Conservation (phyloP, 2,329 filamentous ascomycete species). For the Alternaria burnsii region DNA sequence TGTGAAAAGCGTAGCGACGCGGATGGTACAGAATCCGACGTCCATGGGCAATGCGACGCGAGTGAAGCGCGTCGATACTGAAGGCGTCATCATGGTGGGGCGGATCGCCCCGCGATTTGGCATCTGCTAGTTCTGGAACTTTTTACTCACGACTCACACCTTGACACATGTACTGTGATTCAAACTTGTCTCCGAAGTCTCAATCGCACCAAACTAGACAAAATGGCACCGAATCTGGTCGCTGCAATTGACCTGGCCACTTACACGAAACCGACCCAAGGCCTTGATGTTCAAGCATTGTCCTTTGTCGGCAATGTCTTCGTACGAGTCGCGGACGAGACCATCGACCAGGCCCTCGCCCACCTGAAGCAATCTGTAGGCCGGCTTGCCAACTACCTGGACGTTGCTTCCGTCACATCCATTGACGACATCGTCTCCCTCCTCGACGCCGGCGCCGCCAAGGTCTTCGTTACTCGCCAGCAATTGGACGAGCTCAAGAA, state of each 20-base stretch:
- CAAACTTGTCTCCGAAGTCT: not conserved
- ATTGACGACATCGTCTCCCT: conserved; percentile 79
- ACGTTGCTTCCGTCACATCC: conserved; percentile 74
- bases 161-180: not conserved
- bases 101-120: conserved; percentile 24
- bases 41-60: not conserved
- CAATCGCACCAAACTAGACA: conserved; percentile 18
- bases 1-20: not conserved
- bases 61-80: conserved; percentile 2
- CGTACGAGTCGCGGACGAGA: conserved; percentile 60
- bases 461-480: conserved; percentile 79
- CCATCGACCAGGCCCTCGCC: conserved; percentile 56
- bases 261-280: conserved; percentile 56
- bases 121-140: conserved; percentile 15
- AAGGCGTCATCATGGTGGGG: conserved; percentile 17
- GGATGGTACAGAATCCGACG: not conserved
- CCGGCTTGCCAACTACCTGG: conserved; percentile 72
- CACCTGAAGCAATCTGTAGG: conserved; percentile 67
- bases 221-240: conserved; percentile 57
- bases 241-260: conserved; percentile 59
- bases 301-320: conserved; percentile 68
- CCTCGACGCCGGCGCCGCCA: conserved; percentile 84
- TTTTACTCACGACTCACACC: conserved; percentile 20
- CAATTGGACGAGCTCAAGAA: conserved; percentile 67
- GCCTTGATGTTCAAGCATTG: conserved; percentile 61